Evolutionary conservation across 441 rosid genomes (phyloP).

Genomic region (Brassica balearica): DNA sequence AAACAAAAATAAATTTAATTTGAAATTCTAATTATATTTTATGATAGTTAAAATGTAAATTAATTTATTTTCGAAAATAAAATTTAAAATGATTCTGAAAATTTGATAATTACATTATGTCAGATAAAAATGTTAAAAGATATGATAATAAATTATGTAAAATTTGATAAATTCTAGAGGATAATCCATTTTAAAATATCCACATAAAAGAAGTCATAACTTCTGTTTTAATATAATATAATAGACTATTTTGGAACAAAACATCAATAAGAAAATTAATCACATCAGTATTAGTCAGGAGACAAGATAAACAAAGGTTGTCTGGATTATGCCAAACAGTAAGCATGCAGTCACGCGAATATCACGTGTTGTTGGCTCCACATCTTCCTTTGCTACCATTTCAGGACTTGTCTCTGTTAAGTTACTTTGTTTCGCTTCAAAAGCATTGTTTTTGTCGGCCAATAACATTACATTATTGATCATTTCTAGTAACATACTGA

Average conservation of each 20-base stretch:
- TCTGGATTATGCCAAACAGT: conserved; percentile 41
- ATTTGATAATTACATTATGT: too few species aligned
- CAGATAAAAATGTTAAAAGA: too few species aligned
- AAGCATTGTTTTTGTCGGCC: conserved; percentile 10
- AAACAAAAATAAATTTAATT: too few species aligned
- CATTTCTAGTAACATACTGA: background rate
- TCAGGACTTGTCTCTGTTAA: conserved; percentile 20
- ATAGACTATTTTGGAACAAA: background rate
- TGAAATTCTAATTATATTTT: too few species aligned
- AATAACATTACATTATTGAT: background rate
- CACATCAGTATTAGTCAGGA: conserved; percentile 29
- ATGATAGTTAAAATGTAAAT: too few species aligned
- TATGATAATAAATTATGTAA: too few species aligned
- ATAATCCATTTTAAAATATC: too few species aligned
- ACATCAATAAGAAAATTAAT: conserved; percentile 10
- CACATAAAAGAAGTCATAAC: too few species aligned
- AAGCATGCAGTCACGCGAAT: conserved; percentile 41
- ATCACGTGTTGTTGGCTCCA: conserved; percentile 39
- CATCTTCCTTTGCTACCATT: conserved; percentile 18
- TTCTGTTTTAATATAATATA: too few species aligned
- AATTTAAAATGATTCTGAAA: too few species aligned
- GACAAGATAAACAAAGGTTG: conserved; percentile 44
- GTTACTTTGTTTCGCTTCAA: conserved; percentile 1
- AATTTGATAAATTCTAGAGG: too few species aligned
- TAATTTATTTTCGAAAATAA: too few species aligned